Conservation (phyloP, 2,329 filamentous ascomycete genomes). For the Lasiodiplodia gonubiensis region DNA sequence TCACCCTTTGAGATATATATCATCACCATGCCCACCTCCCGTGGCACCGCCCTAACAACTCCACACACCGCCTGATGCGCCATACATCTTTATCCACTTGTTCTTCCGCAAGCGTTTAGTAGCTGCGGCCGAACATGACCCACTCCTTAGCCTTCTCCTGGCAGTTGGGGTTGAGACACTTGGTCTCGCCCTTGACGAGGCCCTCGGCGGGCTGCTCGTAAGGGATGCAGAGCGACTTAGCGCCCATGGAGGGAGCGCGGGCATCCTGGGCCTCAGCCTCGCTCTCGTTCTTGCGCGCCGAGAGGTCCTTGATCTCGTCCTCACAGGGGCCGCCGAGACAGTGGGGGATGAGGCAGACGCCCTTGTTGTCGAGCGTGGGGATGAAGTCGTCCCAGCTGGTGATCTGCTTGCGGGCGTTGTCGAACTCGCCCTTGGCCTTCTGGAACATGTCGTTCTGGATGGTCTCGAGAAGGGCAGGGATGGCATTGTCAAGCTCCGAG, state of each 20-base stretch:
- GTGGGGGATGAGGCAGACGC: constrained; percentile 89
- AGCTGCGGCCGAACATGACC: constrained; percentile 81
- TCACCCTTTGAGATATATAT: constrained; percentile 6
- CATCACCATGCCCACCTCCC: neutral
- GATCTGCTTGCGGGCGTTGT: constrained; percentile 78
- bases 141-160: constrained; percentile 76
- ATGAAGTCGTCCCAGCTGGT: constrained; percentile 90
- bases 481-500: constrained; percentile 71
- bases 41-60: neutral
- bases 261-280: constrained; percentile 74
- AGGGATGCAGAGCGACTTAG: constrained; percentile 77
- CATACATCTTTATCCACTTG: neutral
- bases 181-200: constrained; percentile 78
- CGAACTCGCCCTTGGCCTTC: constrained; percentile 79
- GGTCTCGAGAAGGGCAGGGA: constrained; percentile 82
- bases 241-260: constrained; percentile 75
- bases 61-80: neutral
- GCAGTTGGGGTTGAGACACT: constrained; percentile 92
- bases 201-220: constrained; percentile 86
- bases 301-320: constrained; percentile 92
- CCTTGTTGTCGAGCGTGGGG: constrained; percentile 87
- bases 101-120: constrained; percentile 35
- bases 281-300: constrained; percentile 72
- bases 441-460: constrained; percentile 85
- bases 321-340: constrained; percentile 86